Conservation (phyloP, 2,329 filamentous ascomycete genomes). For the Aspergillus carbonarius region DNA sequence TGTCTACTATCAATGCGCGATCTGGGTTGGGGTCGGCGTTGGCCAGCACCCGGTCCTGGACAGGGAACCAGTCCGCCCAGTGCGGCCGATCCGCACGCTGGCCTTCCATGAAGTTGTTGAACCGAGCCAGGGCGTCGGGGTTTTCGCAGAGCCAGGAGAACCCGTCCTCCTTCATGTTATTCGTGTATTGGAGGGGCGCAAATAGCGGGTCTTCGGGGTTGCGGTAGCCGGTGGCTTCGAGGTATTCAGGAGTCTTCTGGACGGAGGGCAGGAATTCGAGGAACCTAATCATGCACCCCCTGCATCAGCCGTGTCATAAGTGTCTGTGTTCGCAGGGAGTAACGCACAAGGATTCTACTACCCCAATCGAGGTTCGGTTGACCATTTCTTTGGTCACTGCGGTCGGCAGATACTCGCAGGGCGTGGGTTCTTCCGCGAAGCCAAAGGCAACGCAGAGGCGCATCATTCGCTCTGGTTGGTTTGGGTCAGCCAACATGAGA, state of each 20-base stretch:
- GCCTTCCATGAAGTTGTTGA: conserved; percentile 14
- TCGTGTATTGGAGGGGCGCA: conserved; percentile 18
- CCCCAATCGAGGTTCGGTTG: conserved; percentile 15
- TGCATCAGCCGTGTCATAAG: neutral
- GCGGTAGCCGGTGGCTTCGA: conserved; percentile 13
- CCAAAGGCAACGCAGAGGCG: conserved; percentile 19
- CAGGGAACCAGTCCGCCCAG: conserved; percentile 16
- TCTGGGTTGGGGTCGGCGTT: neutral
- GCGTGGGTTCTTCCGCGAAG: conserved; percentile 16
- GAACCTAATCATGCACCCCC: conserved; percentile 12
- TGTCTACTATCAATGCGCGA: conserved; percentile 9
- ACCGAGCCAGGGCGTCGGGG: neutral
- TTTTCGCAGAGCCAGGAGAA: conserved; percentile 11
- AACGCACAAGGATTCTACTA: conserved; percentile 21
- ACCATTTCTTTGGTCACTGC: conserved; percentile 19
- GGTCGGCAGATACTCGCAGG: conserved; percentile 18
- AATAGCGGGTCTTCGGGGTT: conserved; percentile 8
- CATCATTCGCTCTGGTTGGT: conserved; percentile 22
- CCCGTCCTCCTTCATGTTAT: neutral
- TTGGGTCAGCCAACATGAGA: neutral
- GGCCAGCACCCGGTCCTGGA: conserved; percentile 3
- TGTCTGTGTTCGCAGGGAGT: neutral
- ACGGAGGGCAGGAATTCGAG: conserved; percentile 20
- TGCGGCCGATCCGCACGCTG: conserved; percentile 6
- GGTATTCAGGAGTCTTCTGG: conserved; percentile 22